phyloP scores from a whole-genome alignment of 441 rosid genomes.

The Syzygium malaccense region DNA sequence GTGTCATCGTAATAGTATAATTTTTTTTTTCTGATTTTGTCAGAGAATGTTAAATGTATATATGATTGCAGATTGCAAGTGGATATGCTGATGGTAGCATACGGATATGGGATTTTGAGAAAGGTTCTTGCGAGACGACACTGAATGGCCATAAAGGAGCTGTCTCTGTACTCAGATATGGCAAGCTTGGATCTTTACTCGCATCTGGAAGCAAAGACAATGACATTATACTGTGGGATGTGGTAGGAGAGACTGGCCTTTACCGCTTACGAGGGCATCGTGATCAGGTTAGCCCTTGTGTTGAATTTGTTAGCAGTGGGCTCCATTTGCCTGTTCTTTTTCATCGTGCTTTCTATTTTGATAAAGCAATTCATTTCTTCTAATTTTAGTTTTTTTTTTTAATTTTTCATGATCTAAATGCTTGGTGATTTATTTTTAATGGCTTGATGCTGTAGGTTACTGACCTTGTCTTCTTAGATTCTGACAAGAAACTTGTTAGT shows the following conservation, averaged over 20 bases:
- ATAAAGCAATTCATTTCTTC: neutral
- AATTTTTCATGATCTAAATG: neutral
- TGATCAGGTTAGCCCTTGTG: constrained; percentile 54
- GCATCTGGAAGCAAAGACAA: constrained; percentile 97
- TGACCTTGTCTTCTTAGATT: constrained; percentile 83
- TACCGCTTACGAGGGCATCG: constrained; percentile 92
- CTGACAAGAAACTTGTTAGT: constrained; percentile 79
- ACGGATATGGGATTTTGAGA: constrained; percentile 65
- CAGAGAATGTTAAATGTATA: neutral
- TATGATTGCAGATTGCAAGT: constrained; percentile 6
- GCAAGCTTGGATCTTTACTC: constrained; percentile 59
- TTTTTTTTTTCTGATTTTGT: neutral
- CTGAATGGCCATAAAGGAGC: constrained; percentile 89
- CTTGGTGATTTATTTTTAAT: neutral
- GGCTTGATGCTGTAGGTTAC: constrained; percentile 55
- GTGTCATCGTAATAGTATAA: neutral
- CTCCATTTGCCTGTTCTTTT: neutral
- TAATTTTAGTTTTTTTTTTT: neutral
- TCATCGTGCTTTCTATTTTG: neutral
- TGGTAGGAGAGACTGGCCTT: constrained; percentile 75
- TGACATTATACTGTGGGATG: constrained; percentile 91
- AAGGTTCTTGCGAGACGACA: constrained; percentile 69
- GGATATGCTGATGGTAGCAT: constrained; percentile 30
- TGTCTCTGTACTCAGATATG: constrained; percentile 60
- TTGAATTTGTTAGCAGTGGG: neutral